Evolutionary conservation across 2,329 filamentous ascomycete genomes (phyloP), one percentile per base, ranked within the genome.

Genomic region (Alternaria sp.): DNA sequence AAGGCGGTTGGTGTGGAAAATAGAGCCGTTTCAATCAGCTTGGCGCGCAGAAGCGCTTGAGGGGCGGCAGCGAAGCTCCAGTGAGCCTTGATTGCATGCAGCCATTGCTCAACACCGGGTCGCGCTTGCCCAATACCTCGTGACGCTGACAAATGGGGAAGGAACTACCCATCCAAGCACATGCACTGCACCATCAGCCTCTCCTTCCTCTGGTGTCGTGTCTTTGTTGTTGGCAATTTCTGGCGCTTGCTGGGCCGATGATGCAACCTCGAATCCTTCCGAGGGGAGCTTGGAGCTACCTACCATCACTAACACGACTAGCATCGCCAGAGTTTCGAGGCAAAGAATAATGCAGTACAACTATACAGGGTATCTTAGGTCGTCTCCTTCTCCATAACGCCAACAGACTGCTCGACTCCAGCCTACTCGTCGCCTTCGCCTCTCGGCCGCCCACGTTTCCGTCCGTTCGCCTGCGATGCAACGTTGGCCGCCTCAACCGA

Each of bases 361-460:
- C 51, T 54, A 28, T 22, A 54, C 18, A 44, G 51, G 25, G 22
- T 22, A 49, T 55, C 43, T 18, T 18, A 30, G 22, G 16, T 14
- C 18, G 8, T 43, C 43, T 11, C 30, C 14, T 25, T 36, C 6
- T 8, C 51, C 36, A 38, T 12, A 30, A 36, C 16, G 48, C 46
- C 34, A n/a, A 14, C 12, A 36, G 9, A 30, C 32, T 36, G 34
- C 36, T 11, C 36, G 6, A 22, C 32, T 27, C 11, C 5, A 50
- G 12, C 30, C 54, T 34, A 32, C 11, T 58, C 62, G 10, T 67
- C 68, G 2, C 48, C 66, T 2, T 64, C 55, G 14, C 57, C 43
- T 40, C 61, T 57, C 61, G 60, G 57, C 34, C 68, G 48, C 27
- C 70, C 64, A 10, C 65, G 67, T 49, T 70, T 65, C 18, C 72